Conservation (phyloP, 352 stramenopile species). For the Phytophthora quininea region DNA sequence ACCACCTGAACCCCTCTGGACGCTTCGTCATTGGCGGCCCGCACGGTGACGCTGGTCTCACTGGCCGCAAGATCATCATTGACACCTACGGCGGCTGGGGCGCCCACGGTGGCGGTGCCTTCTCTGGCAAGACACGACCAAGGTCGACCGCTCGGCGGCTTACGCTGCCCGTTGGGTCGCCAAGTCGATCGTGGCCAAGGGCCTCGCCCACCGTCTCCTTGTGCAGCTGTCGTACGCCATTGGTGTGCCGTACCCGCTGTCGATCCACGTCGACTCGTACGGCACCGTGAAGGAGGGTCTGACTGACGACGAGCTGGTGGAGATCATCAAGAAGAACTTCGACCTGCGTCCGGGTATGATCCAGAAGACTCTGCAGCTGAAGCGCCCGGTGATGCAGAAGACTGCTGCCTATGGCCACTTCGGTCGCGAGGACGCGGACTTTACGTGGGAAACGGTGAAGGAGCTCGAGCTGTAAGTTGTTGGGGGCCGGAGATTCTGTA, state of each 20-base stretch:
- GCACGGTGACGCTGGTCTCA: slow-evolving; percentile 98
- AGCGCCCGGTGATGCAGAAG: slow-evolving; percentile 98
- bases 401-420: slow-evolving; percentile 99
- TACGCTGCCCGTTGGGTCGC: slow-evolving; percentile 99
- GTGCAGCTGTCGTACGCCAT: slow-evolving; percentile 99
- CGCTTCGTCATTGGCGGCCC: slow-evolving; percentile 99
- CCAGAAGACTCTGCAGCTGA: slow-evolving; percentile 98
- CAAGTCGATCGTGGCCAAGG: slow-evolving; percentile 97
- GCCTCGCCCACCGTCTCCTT: slow-evolving; percentile 93
- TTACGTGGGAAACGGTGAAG: slow-evolving; percentile 99
- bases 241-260: slow-evolving; percentile 97
- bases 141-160: slow-evolving; percentile 98
- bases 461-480: slow-evolving; percentile 75
- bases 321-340: slow-evolving; percentile 99
- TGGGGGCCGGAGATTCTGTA: slow-evolving; percentile 34
- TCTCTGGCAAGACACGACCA: slow-evolving; percentile 99
- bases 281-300: slow-evolving; percentile 96
- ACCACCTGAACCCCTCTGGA: slow-evolving; percentile 99
- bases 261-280: slow-evolving; percentile 98
- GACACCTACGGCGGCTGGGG: slow-evolving; percentile 99
- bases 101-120: slow-evolving; percentile 97
- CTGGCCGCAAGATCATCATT: slow-evolving; percentile 99
- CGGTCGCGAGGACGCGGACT: slow-evolving; percentile 97
- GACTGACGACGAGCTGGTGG: slow-evolving; percentile 95
- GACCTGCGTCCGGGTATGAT: slow-evolving; percentile 98